Evolutionary conservation across 768 basidiomycete species (phyloP).

Genomic region (Hericium coralloides): DNA sequence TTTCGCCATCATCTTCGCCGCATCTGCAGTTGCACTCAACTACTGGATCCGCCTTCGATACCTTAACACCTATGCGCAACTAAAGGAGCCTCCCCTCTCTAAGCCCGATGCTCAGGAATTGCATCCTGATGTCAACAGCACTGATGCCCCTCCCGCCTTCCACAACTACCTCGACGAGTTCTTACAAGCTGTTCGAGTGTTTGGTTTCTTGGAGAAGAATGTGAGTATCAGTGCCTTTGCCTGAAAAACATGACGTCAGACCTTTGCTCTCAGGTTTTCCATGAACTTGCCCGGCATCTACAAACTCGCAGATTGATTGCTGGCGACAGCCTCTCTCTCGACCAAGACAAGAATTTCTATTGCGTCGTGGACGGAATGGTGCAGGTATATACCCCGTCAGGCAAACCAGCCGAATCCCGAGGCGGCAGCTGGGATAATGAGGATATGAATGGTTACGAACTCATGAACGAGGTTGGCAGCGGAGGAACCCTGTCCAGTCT

Average conservation of each 20-base stretch:
- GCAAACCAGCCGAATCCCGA: conserved; percentile 36
- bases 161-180: conserved; percentile 98
- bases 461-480: conserved; percentile 92
- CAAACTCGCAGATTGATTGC: conserved; percentile 94
- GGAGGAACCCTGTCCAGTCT: conserved; percentile 93
- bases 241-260: not conserved
- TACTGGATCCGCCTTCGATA: conserved; percentile 82
- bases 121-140: conserved; percentile 84
- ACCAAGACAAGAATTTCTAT: conserved; percentile 92
- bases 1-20: conserved; percentile 67
- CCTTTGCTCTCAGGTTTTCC: conserved; percentile 61
- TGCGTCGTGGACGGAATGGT: conserved; percentile 98
- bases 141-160: conserved; percentile 66
- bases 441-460: conserved; percentile 91
- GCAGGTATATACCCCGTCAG: conserved; percentile 80
- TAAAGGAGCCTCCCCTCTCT: conserved; percentile 74
- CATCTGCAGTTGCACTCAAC: conserved; percentile 59
- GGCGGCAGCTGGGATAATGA: conserved; percentile 70
- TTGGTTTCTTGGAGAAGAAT: conserved; percentile 96
- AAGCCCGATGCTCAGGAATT: conserved; percentile 81
- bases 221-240: conserved; percentile 34
- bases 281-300: conserved; percentile 91
- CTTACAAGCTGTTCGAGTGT: conserved; percentile 90
- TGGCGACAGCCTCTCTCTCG: conserved; percentile 87
- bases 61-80: conserved; percentile 63